phyloP scores from a whole-genome alignment of 352 stramenopile genomes.

The Pythium sukuiense region DNA sequence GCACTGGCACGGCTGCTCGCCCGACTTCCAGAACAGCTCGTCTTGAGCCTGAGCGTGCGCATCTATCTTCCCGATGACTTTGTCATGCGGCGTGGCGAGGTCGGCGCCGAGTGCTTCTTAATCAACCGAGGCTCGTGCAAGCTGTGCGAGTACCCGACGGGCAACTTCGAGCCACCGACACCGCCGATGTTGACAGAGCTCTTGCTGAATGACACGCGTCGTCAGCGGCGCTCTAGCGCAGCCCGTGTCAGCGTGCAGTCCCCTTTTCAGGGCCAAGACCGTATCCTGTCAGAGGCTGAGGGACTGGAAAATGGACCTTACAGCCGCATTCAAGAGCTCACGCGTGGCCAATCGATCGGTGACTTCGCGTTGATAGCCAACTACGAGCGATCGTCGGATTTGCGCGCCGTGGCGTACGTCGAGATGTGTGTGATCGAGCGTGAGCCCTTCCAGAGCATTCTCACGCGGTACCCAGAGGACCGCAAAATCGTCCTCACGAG shows the following conservation, averaged over 20 bases:
- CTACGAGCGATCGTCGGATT: slow-evolving; percentile 42
- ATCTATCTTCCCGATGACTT: slow-evolving; percentile 79
- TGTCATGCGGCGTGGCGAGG: slow-evolving; percentile 58
- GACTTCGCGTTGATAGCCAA: slow-evolving; percentile 61
- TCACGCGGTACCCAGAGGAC: slow-evolving; percentile 38
- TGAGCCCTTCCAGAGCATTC: slow-evolving; percentile 38
- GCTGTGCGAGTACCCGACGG: slow-evolving; percentile 6
- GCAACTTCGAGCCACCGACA: neutral
- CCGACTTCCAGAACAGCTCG: slow-evolving; percentile 72
- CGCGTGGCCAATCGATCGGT: slow-evolving; percentile 18
- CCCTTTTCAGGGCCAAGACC: neutral
- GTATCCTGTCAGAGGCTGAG: neutral
- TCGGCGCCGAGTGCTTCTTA: slow-evolving; percentile 67
- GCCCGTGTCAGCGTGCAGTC: neutral
- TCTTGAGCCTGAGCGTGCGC: slow-evolving; percentile 50
- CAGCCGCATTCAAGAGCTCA: neutral
- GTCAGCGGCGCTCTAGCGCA: neutral
- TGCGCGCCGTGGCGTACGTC: slow-evolving; percentile 47
- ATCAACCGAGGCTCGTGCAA: slow-evolving; percentile 65
- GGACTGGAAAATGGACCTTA: neutral
- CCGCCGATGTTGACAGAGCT: neutral
- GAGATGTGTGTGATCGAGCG: slow-evolving; percentile 53
- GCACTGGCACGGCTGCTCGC: slow-evolving; percentile 51
- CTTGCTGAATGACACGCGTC: slow-evolving; percentile 3
- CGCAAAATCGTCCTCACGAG: slow-evolving; percentile 4